Base-by-base conservation (phyloP, 2,329 filamentous ascomycete species). In the Trichoderma polysporum region DNA sequence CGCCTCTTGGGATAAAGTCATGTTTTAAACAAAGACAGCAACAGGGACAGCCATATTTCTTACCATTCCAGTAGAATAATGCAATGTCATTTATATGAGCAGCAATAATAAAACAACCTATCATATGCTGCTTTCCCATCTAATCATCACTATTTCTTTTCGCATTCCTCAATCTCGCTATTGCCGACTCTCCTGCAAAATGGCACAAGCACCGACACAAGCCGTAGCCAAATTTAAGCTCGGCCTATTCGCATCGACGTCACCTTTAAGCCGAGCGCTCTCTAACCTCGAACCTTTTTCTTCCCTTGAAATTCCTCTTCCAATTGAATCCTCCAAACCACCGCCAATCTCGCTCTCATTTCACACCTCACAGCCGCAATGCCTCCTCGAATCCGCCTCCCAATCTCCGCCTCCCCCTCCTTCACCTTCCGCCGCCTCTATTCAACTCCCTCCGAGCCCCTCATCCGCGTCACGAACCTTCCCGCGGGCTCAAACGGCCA, bases 401-500 rank as follows among this genome's bases (percentile, higher is more conserved):
- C 69, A 31, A 53, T 69, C 57, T 56, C 72, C 59, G 70, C 71
- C 68, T 68, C 74, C 58, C 68, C 71, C 5, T 31, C 49, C 31
- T 9, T 71, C 9, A 19, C 17, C 59, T 31, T 54, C 41, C 71
- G 71, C 33, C 74, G 76, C 61, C 71, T 76, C 68, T 84, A 84
- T 74, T 83, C 83, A 13, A 82, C 82, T 70, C 77, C 80, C 39
- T 72, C 79, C 35, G 77, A 83, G 52, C 83, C 87, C 12, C 79
- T 89, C 56, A 82, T 97, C 79, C 89, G 90, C 75, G 85, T 92
- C 71, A 90, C 88, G 68, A 88, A 90, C 78, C 80, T 97, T 57
- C 90, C 91, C 93, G 0, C 87, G 90, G 74, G n/a, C 58, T 35
- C 60, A 33, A 88, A 88, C 19, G 95, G 94, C 70, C 91, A 90